Base-by-base conservation (phyloP, 2,329 filamentous ascomycete species). In the Diaporthe amygdali region DNA sequence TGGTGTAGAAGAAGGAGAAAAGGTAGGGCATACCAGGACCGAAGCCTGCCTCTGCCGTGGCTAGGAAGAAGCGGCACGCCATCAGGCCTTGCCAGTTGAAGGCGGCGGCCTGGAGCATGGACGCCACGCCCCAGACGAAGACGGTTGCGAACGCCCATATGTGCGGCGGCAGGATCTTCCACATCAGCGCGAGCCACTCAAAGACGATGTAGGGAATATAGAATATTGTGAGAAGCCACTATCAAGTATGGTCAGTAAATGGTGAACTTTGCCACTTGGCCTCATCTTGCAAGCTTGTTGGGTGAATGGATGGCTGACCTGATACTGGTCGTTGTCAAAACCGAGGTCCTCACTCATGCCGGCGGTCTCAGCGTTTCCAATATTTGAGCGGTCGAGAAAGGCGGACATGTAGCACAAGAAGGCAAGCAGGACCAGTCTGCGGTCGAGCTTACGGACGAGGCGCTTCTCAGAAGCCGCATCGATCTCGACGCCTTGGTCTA, bases 201-300 rank as follows among this genome's bases (percentile, higher is more conserved):
- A 84, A 84, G 59, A 83, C 30, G 37, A 84, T 83, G 69, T 84
- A 84, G 0, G 82, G 81, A 51, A 84, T 84, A 72, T 84, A 85
- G 68, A 84, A 84, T 52, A 85, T 83, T 27, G 82, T 84, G 41
- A 85, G 77, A 30, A 84, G 77, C 83, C 83, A 85, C 78, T 81
- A 41, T 20, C 7, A 47, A 15, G 7, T 25, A 27, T 15, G 39
- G 52, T 55, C 61, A 72, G 66, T 30, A 44, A 69, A n/a, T n/a
- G n/a, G n/a, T n/a, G n/a, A n/a, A n/a, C n/a, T n/a, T n/a, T n/a
- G n/a, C n/a, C n/a, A n/a, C n/a, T n/a, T n/a, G n/a, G n/a, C n/a
- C n/a, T n/a, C n/a, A n/a, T n/a, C n/a, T n/a, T n/a, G n/a, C n/a
- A n/a, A n/a, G n/a, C n/a, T n/a, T n/a, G n/a, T n/a, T n/a, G n/a